These are phyloP conservation scores for Paraconiothyrium brasiliense DNA, from an alignment of 2,329 filamentous ascomycete species.

Conservation along the genomic window DNA sequence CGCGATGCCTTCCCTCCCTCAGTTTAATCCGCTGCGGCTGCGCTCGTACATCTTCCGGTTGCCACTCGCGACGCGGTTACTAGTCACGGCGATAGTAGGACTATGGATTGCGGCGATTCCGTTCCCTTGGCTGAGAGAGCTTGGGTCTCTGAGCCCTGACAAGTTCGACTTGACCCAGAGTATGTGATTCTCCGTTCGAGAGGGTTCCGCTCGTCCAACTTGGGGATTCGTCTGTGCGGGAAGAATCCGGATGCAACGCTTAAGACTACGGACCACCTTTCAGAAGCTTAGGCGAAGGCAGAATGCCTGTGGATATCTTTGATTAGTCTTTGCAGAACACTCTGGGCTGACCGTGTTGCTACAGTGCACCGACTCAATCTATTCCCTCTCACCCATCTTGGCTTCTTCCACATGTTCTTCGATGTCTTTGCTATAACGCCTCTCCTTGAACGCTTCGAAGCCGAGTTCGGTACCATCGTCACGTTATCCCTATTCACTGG, in stretches of 20 bases:
- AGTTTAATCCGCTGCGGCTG: constrained; percentile 76
- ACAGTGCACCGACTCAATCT: constrained; percentile 93
- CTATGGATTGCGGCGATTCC: constrained; percentile 77
- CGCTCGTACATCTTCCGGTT: constrained; percentile 84
- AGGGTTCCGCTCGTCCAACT: background rate
- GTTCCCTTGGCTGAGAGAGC: constrained; percentile 76
- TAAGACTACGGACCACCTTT: background rate
- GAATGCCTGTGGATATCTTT: background rate
- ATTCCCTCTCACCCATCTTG: constrained; percentile 85
- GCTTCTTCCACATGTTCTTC: constrained; percentile 80
- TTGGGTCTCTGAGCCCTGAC: constrained; percentile 81
- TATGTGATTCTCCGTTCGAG: constrained; percentile 56
- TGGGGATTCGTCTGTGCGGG: background rate
- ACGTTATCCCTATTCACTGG: constrained; percentile 89
- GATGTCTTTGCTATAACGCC: constrained; percentile 84
- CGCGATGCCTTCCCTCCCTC: constrained; percentile 57
- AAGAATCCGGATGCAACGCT: background rate
- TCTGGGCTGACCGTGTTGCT: constrained; percentile 23
- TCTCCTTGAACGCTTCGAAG: constrained; percentile 92
- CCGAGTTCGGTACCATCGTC: constrained; percentile 88
- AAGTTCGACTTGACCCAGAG: constrained; percentile 76
- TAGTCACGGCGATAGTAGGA: constrained; percentile 71
- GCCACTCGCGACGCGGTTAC: constrained; percentile 83
- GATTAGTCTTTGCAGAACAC: background rate
- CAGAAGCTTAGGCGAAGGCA: constrained; percentile 10